Evolutionary conservation across 2,329 filamentous ascomycete species (phyloP).

Genomic region (Juglanconis sp.): DNA sequence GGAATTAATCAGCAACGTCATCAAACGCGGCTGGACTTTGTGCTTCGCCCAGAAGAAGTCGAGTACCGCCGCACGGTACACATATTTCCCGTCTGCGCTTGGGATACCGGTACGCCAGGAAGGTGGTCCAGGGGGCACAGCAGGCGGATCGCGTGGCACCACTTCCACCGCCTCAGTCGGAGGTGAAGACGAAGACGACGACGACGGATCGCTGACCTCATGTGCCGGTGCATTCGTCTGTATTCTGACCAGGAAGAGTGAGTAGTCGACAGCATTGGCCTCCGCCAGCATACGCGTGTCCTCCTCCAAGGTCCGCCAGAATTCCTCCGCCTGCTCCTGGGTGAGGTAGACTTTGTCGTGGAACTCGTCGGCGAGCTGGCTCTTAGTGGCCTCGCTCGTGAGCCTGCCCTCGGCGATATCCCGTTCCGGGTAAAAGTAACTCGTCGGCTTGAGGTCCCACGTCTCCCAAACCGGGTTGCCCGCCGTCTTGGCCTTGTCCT

Average conservation of each 20-base stretch:
- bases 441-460: constrained; percentile 71
- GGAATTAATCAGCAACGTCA: constrained; percentile 62
- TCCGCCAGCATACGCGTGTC: constrained; percentile 63
- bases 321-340: constrained; percentile 49
- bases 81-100: constrained; percentile 61
- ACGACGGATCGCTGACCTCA: constrained; percentile 18
- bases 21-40: constrained; percentile 60
- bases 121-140: constrained; percentile 33
- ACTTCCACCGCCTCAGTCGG: constrained; percentile 20
- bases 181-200: constrained; percentile 21
- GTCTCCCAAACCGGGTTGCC: constrained; percentile 56
- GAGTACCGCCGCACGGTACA: constrained; percentile 64
- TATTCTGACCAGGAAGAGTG: constrained; percentile 64
- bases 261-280: constrained; percentile 71
- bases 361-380: constrained; percentile 65
- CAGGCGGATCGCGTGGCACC: constrained; percentile 30
- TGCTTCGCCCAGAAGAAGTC: constrained; percentile 81
- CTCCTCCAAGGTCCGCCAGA: constrained; percentile 52
- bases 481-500: constrained; percentile 38
- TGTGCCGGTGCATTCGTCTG: constrained; percentile 8
- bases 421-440: constrained; percentile 73
- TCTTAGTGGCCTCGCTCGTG: constrained; percentile 62
- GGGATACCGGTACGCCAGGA: constrained; percentile 61
- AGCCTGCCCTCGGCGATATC: constrained; percentile 65
- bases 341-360: constrained; percentile 61